Percentiles rank a stretch among this genome's conserved stretches.
These are phyloP conservation scores for Phialemoniopsis sp. DNA, from an alignment of 2,329 filamentous ascomycete species.

Conservation along the genomic window DNA sequence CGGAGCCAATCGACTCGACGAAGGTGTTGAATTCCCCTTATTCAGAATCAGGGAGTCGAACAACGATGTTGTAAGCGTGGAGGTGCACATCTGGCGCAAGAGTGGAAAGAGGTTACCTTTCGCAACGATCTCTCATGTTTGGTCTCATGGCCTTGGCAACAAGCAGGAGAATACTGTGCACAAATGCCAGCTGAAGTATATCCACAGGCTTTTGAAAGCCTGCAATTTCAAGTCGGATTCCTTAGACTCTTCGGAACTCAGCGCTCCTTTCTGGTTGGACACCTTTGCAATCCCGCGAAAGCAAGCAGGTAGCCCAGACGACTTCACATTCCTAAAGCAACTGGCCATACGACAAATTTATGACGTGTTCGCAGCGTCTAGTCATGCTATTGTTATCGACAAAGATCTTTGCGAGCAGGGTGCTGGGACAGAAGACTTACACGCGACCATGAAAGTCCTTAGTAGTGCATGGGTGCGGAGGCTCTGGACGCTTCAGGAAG, in stretches of 20 bases:
- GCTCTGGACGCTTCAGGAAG: constrained; percentile 1
- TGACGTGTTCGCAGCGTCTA: not conserved
- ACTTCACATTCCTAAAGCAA: not conserved
- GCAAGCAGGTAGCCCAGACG: too few species aligned
- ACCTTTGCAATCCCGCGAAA: not conserved
- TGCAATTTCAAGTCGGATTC: not conserved
- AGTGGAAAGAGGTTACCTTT: too few species aligned
- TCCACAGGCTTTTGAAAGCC: not conserved
- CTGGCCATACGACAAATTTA: not conserved
- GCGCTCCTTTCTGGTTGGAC: constrained; percentile 2
- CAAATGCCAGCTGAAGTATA: not conserved
- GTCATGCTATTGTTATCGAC: too few species aligned
- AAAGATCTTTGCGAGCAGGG: too few species aligned
- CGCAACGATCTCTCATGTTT: constrained; percentile 1
- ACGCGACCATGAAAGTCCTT: not conserved
- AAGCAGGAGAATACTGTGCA: not conserved
- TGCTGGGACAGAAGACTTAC: too few species aligned
- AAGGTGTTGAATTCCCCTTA: too few species aligned
- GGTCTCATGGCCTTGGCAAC: constrained; percentile 1
- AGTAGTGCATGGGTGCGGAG: not conserved
- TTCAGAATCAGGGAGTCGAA: too few species aligned
- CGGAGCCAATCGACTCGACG: too few species aligned
- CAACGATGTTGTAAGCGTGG: too few species aligned
- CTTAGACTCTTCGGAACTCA: not conserved
- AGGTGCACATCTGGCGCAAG: too few species aligned